Base-by-base conservation (phyloP, 257 asterid species). In the Mentha longifolia region DNA sequence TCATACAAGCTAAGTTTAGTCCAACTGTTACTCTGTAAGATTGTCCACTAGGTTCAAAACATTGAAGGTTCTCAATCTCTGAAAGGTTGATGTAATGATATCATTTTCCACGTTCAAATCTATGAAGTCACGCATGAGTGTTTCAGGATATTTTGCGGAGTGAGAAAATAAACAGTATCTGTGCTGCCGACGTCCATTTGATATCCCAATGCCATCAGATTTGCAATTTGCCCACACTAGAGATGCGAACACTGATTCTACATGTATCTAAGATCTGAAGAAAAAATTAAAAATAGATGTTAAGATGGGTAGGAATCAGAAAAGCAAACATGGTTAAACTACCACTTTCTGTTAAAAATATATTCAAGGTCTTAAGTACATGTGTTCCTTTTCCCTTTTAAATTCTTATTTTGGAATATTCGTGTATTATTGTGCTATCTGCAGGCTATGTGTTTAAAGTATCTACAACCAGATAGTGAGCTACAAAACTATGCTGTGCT, bases 381-480 rank as follows among this genome's bases (percentile, higher is more conserved):
- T 68, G 59, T 60, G 5, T 55, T 19, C 3, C 59, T 6, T 71
- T 74, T 71, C 71, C 19, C 22, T 25, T 81, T 74, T 68, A 45
- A 20, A 76, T 46, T 75, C 67, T 65, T 61, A 51, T 65, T 66
- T 71, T 73, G 8, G 61, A 37, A 52, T 61, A 55, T 74, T 75
- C 54, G 61, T 57, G 13, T 57, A 13, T 4, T 57, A 33, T 58
- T 42, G 30, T 63, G 50, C 70, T 28, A 39, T 70, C 61, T 75
- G 84, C 96, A 95, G 99, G 96, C 96, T 52, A 85, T 87, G 74
- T 86, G 92, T 61, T 77, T 86, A 83, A 92, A 85, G 86, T 92
- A 89, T 88, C 86, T 77, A 80, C 97, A 84, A 35, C 95, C 96
- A 49, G 99, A 95, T 70, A 85, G 83, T 51, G 99, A 92, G 88